Conservation (phyloP, 805 yeast species). For the Kregervanrija delftensis region DNA sequence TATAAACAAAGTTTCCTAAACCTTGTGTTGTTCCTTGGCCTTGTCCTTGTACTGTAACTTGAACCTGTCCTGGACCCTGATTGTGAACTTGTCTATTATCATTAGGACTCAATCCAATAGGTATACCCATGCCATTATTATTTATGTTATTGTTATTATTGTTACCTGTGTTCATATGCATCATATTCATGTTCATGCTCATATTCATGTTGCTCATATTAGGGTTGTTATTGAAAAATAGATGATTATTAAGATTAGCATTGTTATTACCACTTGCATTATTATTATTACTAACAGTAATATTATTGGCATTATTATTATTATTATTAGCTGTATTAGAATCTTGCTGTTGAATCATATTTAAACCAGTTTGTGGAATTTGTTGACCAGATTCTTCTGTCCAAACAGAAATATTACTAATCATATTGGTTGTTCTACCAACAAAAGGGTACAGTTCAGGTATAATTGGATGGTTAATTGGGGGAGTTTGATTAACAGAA, state of each 20-base stretch:
- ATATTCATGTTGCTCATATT: background rate
- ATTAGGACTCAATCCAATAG: conserved; percentile 6
- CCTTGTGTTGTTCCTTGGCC: no score
- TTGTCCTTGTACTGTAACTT: no score
- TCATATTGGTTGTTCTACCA: conserved; percentile 52
- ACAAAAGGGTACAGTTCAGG: conserved; percentile 30
- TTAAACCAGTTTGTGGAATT: conserved; percentile 30
- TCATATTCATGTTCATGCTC: background rate
- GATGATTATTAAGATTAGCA: no score
- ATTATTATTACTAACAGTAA: background rate
- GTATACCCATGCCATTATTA: background rate
- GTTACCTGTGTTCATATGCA: background rate
- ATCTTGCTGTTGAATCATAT: conserved; percentile 15
- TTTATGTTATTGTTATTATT: conserved; percentile 1
- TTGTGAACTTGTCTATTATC: conserved; percentile 6
- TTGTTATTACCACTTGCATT: background rate
- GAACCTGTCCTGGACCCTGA: no score
- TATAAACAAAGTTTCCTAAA: no score
- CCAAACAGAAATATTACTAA: conserved; percentile 55
- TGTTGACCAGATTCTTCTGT: conserved; percentile 42
- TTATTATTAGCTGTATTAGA: background rate
- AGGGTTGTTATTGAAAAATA: background rate
- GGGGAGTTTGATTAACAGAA: conserved; percentile 1
- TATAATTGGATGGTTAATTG: conserved; percentile 6
- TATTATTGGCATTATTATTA: background rate